These are phyloP conservation scores for Aspergillus asperescens DNA, from an alignment of 495 filamentous ascomycete genomes.

Conservation along the genomic window DNA sequence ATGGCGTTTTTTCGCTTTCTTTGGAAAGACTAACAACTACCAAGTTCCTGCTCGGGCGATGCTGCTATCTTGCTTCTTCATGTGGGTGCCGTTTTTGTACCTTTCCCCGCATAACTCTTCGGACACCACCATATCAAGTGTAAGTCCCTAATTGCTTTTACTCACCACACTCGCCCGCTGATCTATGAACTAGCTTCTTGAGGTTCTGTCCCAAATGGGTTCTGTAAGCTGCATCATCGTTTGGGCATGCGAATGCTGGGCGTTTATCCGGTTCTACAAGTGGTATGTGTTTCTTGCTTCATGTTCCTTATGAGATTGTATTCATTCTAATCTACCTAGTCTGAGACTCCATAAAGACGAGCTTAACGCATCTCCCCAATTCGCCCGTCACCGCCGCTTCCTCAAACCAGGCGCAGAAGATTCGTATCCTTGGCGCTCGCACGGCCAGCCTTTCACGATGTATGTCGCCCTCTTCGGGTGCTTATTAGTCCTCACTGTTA, in stretches of 20 bases:
- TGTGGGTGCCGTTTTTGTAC: constrained; percentile 44
- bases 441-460: constrained; percentile 38
- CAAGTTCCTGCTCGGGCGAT: constrained; percentile 36
- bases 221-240: constrained; percentile 39
- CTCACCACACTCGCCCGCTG: not conserved
- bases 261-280: constrained; percentile 39
- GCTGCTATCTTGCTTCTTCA: constrained; percentile 34
- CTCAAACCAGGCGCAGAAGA: constrained; percentile 19
- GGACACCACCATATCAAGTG: constrained; percentile 12
- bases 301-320: not conserved
- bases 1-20: constrained; percentile 23
- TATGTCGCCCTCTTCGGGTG: constrained; percentile 36
- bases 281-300: constrained; percentile 17
- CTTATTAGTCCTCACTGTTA: constrained; percentile 31
- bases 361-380: constrained; percentile 19
- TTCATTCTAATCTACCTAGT: constrained; percentile 12
- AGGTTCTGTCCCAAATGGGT: constrained; percentile 33
- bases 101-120: constrained; percentile 14
- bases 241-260: constrained; percentile 41
- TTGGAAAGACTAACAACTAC: constrained; percentile 30
- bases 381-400: constrained; percentile 29
- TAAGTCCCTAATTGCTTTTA: not conserved
- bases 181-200: constrained; percentile 21
- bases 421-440: constrained; percentile 39
- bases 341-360: constrained; percentile 18